Conservation (phyloP, 169 alveolate species). For the Cryptosporidium baileyi region DNA sequence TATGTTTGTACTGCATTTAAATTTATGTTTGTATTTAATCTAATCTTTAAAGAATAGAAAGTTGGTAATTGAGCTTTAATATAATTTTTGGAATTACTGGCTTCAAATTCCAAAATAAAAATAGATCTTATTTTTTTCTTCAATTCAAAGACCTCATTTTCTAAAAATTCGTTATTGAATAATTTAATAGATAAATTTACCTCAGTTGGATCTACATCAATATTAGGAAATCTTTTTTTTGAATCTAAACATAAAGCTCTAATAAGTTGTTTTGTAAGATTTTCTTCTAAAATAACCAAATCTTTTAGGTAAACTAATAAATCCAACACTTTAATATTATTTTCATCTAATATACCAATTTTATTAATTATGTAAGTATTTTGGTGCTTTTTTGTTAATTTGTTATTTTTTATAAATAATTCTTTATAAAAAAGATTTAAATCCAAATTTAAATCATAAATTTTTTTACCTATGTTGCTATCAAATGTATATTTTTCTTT, state of each 20-base stretch:
- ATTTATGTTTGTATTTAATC: not conserved
- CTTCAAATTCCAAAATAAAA: slow-evolving; percentile 35
- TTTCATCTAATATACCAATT: not conserved
- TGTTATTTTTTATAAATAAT: slow-evolving; percentile 14
- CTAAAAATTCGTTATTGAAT: not conserved
- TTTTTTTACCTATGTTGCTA: not conserved
- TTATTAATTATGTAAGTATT: not conserved
- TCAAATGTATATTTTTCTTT: slow-evolving; percentile 10
- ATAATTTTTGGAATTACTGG: not conserved
- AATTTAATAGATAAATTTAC: slow-evolving; percentile 43
- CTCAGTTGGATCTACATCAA: slow-evolving; percentile 68
- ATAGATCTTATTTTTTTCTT: slow-evolving; percentile 21
- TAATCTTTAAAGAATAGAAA: slow-evolving; percentile 27
- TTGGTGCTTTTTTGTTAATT: too few species aligned
- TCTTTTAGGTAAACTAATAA: slow-evolving; percentile 8
- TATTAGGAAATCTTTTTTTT: slow-evolving; percentile 27
- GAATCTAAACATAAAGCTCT: slow-evolving; percentile 27
- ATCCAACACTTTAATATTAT: slow-evolving; percentile 16
- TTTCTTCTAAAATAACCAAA: slow-evolving; percentile 33
- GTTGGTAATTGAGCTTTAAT: slow-evolving; percentile 42
- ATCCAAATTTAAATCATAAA: not conserved
- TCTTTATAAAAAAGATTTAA: not conserved
- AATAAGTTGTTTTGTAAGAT: slow-evolving; percentile 9
- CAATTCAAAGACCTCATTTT: not conserved
- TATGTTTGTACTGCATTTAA: not conserved